Evolutionary conservation across 1,284 basidiomycete species (phyloP).

Genomic region (Fomitiporia mediterranea): DNA sequence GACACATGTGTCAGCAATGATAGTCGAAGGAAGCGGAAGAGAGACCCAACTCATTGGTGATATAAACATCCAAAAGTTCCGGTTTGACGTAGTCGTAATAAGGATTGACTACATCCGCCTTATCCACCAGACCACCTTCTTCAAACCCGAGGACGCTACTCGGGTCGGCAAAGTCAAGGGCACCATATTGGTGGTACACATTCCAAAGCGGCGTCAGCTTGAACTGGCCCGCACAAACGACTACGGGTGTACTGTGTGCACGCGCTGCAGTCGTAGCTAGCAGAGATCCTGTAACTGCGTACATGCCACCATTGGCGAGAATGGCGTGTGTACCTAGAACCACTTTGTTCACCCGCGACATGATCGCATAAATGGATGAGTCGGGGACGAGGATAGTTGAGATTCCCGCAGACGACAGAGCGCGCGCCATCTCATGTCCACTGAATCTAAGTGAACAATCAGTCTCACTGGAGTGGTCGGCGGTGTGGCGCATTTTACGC

Average conservation of each 20-base stretch:
- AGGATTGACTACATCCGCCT: conserved; percentile 87
- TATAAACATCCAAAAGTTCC: conserved; percentile 88
- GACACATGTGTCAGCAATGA: conserved; percentile 10
- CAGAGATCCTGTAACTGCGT: conserved; percentile 82
- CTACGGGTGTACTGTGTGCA: conserved; percentile 88
- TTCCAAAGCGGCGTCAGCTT: conserved; percentile 96
- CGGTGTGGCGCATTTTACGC: conserved; percentile 28
- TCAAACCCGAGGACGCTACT: conserved; percentile 80
- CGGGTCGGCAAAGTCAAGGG: conserved; percentile 85
- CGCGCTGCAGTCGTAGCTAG: conserved; percentile 87
- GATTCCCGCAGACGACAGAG: conserved; percentile 75
- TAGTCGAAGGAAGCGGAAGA: conserved; percentile 7
- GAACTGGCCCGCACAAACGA: conserved; percentile 93
- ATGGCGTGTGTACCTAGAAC: conserved; percentile 91
- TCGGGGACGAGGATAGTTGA: conserved; percentile 95
- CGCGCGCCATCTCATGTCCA: conserved; percentile 82
- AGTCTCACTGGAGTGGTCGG: neutral
- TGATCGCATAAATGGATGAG: conserved; percentile 90
- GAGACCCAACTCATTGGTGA: conserved; percentile 88
- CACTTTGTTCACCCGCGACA: conserved; percentile 97
- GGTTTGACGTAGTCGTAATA: conserved; percentile 94
- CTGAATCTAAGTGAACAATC: conserved; percentile 52
- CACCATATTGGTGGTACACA: conserved; percentile 81
- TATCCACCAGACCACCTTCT: conserved; percentile 70
- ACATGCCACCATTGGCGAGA: conserved; percentile 94